Evolutionary conservation across 2,329 filamentous ascomycete species (phyloP), one percentile per base, ranked within the genome.

Genomic region (Nemania serpens): DNA sequence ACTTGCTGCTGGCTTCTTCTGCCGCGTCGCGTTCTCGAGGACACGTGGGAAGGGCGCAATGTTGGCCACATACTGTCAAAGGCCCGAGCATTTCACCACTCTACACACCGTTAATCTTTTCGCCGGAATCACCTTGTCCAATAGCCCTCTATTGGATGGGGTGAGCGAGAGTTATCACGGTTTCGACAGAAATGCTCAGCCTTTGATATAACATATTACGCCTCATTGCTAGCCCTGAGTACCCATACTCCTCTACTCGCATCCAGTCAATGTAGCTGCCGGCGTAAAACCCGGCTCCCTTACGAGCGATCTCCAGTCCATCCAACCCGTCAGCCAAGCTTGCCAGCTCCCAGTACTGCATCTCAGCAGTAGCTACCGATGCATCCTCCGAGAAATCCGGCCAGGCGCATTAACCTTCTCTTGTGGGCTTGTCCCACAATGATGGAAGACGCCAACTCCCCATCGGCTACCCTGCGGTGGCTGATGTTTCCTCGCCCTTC

Each of bases 391-490:
- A 78, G 81, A 78, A 76, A 76, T 79, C 78, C 74, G 81, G 77
- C 79, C 83, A 82, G 81, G 78, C 82, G 82, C 82, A 85, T 86
- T 78, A 86, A 75, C 81, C 75, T 77, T 73, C 69, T 69, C 71
- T 76, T 74, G 76, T 77, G 74, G 76, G 79, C 75, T 66, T 66
- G 73, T 74, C 78, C 76, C 72, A 76, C 74, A 74, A 74, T 69
- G 69, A 68, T 58, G 70, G 75, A 71, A 77, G 82, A 75, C 83
- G 82, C 84, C 83, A 82, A 76, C 69, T 60, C 68, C 64, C 70
- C 69, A 70, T 73, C 70, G 65, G 65, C 68, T 69, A 65, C 66
- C 57, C 67, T 67, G 47, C 50, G 63, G 73, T 65, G 66, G 62
- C 68, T 65, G 70, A 70, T 68, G 73, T 39, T 70, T 78, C 69